These are phyloP conservation scores for Globisporangium acanthophoron DNA, from an alignment of 352 stramenopile species.

Conservation along the genomic window DNA sequence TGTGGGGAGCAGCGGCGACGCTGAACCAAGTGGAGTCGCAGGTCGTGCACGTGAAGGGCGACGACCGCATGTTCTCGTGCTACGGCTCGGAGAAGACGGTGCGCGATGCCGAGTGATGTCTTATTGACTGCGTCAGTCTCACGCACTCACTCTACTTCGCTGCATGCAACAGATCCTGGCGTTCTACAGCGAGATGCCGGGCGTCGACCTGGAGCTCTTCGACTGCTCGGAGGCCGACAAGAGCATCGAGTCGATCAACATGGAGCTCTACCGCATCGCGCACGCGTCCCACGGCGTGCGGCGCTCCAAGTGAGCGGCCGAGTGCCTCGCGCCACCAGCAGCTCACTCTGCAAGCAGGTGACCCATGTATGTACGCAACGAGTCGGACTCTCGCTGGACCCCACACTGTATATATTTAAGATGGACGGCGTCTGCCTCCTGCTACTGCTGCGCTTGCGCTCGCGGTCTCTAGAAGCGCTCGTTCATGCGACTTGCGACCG, in stretches of 20 bases:
- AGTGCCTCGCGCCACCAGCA: too few relatives aligned
- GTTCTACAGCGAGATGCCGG: constrained; percentile 82
- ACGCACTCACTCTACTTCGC: too few relatives aligned
- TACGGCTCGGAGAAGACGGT: constrained; percentile 73
- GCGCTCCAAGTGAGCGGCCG: constrained; percentile 14
- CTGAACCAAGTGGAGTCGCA: constrained; percentile 82
- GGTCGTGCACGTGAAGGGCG: constrained; percentile 76
- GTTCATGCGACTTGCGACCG: constrained; percentile 98
- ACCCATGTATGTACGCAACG: neutral
- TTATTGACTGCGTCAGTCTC: too few relatives aligned
- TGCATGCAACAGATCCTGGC: constrained; percentile 52
- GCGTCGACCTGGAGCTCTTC: constrained; percentile 66
- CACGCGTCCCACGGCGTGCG: constrained; percentile 33
- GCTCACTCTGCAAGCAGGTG: neutral
- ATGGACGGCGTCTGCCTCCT: neutral
- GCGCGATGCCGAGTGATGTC: constrained; percentile 2
- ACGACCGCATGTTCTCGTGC: constrained; percentile 83
- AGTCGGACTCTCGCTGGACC: too few relatives aligned
- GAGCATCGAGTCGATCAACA: constrained; percentile 64
- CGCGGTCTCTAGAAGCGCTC: constrained; percentile 86
- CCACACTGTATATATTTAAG: neutral
- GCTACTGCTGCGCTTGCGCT: too few relatives aligned
- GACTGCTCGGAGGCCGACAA: constrained; percentile 79
- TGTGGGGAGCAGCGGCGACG: constrained; percentile 39
- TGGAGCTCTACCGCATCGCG: constrained; percentile 68